phyloP scores from a whole-genome alignment of 2,329 filamentous ascomycete genomes.

The Spiromastix sp. region DNA sequence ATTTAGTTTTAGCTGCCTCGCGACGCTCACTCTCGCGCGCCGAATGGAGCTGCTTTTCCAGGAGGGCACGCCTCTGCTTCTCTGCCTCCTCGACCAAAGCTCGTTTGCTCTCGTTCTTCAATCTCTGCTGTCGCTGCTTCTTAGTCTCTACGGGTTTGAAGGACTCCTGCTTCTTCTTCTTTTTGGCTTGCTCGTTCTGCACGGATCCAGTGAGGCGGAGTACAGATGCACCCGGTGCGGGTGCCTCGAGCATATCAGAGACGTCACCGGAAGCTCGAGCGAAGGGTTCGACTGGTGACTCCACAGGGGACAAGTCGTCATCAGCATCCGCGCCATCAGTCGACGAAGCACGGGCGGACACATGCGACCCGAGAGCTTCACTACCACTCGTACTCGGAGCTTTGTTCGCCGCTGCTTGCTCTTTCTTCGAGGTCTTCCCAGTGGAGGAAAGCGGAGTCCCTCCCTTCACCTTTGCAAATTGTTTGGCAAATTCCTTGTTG shows the following conservation, averaged over 20 bases:
- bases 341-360: conserved; percentile 55
- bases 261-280: conserved; percentile 51
- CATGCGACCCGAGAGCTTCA: conserved; percentile 35
- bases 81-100: conserved; percentile 65
- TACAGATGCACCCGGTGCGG: conserved; percentile 57
- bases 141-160: conserved; percentile 68
- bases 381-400: conserved; percentile 40
- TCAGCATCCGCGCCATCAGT: conserved; percentile 66
- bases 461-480: conserved; percentile 60
- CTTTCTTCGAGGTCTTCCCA: conserved; percentile 45
- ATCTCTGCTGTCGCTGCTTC: conserved; percentile 88
- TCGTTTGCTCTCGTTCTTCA: conserved; percentile 77
- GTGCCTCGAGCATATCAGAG: conserved; percentile 82
- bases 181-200: conserved; percentile 44
- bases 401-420: conserved; percentile 48
- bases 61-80: conserved; percentile 60
- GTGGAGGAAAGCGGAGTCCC: conserved; percentile 48
- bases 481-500: conserved; percentile 66
- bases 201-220: conserved; percentile 64
- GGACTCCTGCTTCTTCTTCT: conserved; percentile 52
- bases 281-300: conserved; percentile 48
- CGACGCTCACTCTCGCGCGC: conserved; percentile 79
- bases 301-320: conserved; percentile 63
- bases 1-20: conserved; percentile 45
- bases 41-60: conserved; percentile 73